Evolutionary conservation across 2,329 filamentous ascomycete species (phyloP), one percentile per base, ranked within the genome.

Genomic region (Aspergillus bombycis): DNA sequence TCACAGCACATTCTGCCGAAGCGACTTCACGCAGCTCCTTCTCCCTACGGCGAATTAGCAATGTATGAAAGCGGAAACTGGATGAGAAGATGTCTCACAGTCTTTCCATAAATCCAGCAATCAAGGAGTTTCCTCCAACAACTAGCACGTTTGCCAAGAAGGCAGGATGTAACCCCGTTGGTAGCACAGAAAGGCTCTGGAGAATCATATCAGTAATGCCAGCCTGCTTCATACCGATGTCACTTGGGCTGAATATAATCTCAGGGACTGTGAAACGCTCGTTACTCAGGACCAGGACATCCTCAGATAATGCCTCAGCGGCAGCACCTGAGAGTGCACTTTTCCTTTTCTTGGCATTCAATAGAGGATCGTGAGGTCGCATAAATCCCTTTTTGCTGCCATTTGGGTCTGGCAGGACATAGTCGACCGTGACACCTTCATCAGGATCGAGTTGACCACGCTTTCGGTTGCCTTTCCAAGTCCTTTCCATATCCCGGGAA

Each of bases 261-360:
- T 99, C 95, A 0, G 95, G 94, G 0, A 97, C 90, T 2, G 88
- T 83, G 74, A 99, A 99, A 53, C 94, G 88, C 80, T 99, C 95
- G 77, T 97, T 98, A 5, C 92, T 90, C 11, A 99, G 83, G 0
- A 93, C 92, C 67, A 99, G 80, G 16, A 94, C 84, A 75, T 98
- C 94, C 75, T 98, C 94, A 28, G 84, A 83, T 12, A 77, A 77
- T 50, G 79, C 82, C 72, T 58, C 80, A 75, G 72, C 80, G 79
- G 74, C 77, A 21, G 78, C 76, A n/a, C 81, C 75, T 19, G 85
- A 78, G 11, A 81, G 79, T 7, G 84, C 72, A 34, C 80, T 77
- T 67, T 82, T 82, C 73, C 83, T 80, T 67, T 80, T 77, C 67
- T 80, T 77, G 0, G 87, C 85, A 48, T 89, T 85, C 34, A 84